Conservation (phyloP, 331 rosid genomes). For the Malus hybrid region DNA sequence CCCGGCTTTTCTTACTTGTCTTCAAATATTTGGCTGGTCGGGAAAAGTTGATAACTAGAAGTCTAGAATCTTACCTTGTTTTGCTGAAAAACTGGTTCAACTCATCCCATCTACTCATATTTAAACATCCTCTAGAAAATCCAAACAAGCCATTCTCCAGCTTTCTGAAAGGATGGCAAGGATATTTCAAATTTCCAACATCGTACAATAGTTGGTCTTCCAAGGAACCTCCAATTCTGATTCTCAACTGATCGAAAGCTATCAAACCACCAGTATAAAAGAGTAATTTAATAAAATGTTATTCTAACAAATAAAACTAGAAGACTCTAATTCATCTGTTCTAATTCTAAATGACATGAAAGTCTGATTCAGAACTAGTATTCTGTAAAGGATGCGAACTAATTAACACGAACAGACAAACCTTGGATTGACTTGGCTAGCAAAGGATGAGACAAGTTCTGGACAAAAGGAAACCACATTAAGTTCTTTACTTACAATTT, state of each 20-base stretch:
- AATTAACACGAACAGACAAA: slow-evolving; percentile 21
- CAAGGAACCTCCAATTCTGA: slow-evolving; percentile 95
- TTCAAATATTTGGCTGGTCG: not conserved
- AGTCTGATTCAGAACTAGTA: not conserved
- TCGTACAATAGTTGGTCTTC: slow-evolving; percentile 88
- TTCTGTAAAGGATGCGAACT: not conserved
- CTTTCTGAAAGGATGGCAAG: slow-evolving; percentile 79
- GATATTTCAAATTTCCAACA: slow-evolving; percentile 51
- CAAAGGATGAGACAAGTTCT: slow-evolving; percentile 70
- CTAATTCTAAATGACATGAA: not conserved
- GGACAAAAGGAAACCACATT: slow-evolving; percentile 32
- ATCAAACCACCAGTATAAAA: slow-evolving; percentile 21
- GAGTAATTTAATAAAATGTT: slow-evolving; percentile 2
- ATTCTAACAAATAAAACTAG: not conserved
- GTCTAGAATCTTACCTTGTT: slow-evolving; percentile 58
- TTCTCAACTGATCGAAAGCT: slow-evolving; percentile 83
- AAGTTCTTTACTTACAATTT: not conserved
- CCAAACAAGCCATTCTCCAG: slow-evolving; percentile 64
- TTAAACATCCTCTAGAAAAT: slow-evolving; percentile 88
- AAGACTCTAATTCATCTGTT: not conserved
- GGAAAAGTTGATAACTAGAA: not conserved
- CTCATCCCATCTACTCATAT: slow-evolving; percentile 92
- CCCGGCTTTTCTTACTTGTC: too few relatives aligned
- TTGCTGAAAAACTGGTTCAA: slow-evolving; percentile 73
- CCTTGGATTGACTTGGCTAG: slow-evolving; percentile 80